Evolutionary conservation across 1,284 basidiomycete genomes (phyloP).

Genomic region (Ceratorhiza oryzae-sativae): DNA sequence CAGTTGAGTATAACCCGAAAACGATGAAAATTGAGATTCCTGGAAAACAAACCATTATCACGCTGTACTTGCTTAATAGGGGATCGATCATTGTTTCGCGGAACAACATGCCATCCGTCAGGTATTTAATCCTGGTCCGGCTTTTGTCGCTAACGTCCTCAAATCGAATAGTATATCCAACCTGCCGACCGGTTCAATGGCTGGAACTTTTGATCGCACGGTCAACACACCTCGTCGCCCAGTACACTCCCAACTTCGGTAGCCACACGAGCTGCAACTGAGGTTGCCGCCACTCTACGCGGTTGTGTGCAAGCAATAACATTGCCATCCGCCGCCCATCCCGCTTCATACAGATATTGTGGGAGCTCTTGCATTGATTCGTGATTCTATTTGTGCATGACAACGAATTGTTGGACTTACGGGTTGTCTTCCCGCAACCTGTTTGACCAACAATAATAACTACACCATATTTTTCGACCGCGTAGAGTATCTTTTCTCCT

Average conservation of each 20-base stretch:
- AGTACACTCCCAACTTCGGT: slow-evolving; percentile 85
- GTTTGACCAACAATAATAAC: slow-evolving; percentile 94
- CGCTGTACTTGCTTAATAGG: slow-evolving; percentile 87
- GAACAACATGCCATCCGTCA: slow-evolving; percentile 98
- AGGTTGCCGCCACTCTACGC: slow-evolving; percentile 92
- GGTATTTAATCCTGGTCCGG: slow-evolving; percentile 90
- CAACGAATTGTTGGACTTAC: slow-evolving; percentile 56
- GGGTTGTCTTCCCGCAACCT: slow-evolving; percentile 97
- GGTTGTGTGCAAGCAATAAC: slow-evolving; percentile 94
- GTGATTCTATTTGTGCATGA: slow-evolving; percentile 15
- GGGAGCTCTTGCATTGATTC: slow-evolving; percentile 74
- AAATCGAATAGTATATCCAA: slow-evolving; percentile 97
- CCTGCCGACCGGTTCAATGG: slow-evolving; percentile 56
- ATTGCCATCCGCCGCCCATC: slow-evolving; percentile 81
- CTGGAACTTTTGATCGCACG: background rate
- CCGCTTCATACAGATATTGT: slow-evolving; percentile 90
- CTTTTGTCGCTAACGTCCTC: slow-evolving; percentile 88
- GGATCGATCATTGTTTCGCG: slow-evolving; percentile 92
- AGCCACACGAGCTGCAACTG: slow-evolving; percentile 89
- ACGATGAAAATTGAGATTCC: background rate
- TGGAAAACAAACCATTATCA: slow-evolving; percentile 79
- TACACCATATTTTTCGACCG: slow-evolving; percentile 82
- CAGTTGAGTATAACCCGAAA: slow-evolving; percentile 38
- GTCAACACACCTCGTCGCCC: slow-evolving; percentile 87
- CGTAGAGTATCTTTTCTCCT: slow-evolving; percentile 82